Evolutionary conservation across 2,329 filamentous ascomycete species (phyloP), one percentile per base, ranked within the genome.

Genomic region (Pezicula neosporulosa): DNA sequence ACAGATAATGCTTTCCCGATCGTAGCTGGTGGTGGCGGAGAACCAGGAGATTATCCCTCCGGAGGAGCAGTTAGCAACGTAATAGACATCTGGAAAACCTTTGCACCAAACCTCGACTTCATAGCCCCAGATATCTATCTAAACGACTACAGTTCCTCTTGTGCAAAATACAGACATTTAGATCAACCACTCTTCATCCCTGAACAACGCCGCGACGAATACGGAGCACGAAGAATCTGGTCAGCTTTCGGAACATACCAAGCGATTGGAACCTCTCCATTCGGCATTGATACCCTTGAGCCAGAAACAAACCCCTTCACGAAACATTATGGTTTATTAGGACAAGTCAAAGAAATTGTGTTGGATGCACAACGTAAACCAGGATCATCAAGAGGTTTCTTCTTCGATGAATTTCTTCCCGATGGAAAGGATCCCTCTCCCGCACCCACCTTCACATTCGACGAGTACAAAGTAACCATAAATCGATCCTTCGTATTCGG

Each of bases 101-200:
- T 71, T 53, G 71, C 75, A 2, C 73, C 71, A 0, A 60, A 63
- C 3, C 66, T 79, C 2, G 73, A 77, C 55, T 72, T 77, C 47
- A 69, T 78, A 33, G 62, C 70, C 2, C 75, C 75, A 4, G 76
- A 78, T 50, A 54, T 78, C 33, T 78, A 78, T 53, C 63, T 77
- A 9, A 71, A 74, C 50, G 69, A 77, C 30, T 76, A 77, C 49
- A 55, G 58, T 19, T 63, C 50, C 12, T 63, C 65, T 2, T 77
- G 74, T 53, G 57, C 52, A 15, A 70, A 73, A 45, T 77, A 76
- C 53, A 57, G 69, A 19, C 70, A 74, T 56, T 57, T 63, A 4
- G 60, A 66, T 21, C 72, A 77, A 56, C 66, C 73, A 1, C 62
- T 77, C 1, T 74, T 76, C 58, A 75, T 77, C 48, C 74, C 74